These are phyloP conservation scores for Skeletonema costatum DNA, from an alignment of 108 stramenopile genomes.

Conservation along the genomic window DNA sequence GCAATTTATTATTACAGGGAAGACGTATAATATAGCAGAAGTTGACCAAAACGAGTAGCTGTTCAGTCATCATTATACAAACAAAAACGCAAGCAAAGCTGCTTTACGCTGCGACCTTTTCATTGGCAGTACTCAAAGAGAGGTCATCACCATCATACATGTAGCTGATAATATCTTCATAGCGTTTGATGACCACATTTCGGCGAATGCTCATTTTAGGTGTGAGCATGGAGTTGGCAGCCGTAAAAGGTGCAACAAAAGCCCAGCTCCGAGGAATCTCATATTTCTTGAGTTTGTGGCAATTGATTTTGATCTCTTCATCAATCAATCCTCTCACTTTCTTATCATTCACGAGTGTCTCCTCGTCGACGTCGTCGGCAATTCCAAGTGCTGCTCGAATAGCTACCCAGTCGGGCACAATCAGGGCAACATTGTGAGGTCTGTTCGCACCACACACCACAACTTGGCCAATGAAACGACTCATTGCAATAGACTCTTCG, in stretches of 20 bases:
- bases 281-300: constrained; percentile 87
- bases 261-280: constrained; percentile 84
- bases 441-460: constrained; percentile 94
- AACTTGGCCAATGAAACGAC: constrained; percentile 89
- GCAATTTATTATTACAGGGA: background rate
- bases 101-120: constrained; percentile 40
- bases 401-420: constrained; percentile 91
- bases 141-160: constrained; percentile 74
- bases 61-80: background rate
- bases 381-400: constrained; percentile 67
- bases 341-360: constrained; percentile 74
- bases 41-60: background rate
- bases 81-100: background rate
- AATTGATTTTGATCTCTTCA: constrained; percentile 68
- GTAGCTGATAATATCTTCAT: constrained; percentile 73
- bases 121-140: constrained; percentile 12
- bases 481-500: constrained; percentile 90
- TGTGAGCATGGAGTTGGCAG: constrained; percentile 94
- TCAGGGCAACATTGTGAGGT: constrained; percentile 88
- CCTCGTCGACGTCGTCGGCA: constrained; percentile 62
- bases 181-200: constrained; percentile 87
- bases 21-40: background rate
- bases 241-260: constrained; percentile 92
- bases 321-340: constrained; percentile 80
- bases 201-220: constrained; percentile 96